Conservation (phyloP, 2,329 filamentous ascomycete genomes). For the Scleromitrula shiraiana region DNA sequence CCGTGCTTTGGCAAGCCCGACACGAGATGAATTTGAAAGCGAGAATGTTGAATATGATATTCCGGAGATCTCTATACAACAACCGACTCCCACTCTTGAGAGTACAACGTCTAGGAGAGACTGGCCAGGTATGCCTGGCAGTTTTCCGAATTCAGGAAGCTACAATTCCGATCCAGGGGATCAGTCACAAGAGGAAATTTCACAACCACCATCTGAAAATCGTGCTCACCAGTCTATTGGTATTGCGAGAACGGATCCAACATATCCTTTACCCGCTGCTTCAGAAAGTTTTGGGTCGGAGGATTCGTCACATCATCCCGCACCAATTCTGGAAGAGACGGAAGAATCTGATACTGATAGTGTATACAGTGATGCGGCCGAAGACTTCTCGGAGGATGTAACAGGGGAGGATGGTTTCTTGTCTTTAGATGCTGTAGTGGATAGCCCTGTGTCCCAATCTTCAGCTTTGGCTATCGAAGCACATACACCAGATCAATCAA, state of each 20-base stretch:
- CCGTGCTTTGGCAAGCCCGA: slow-evolving; percentile 11
- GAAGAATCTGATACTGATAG: slow-evolving; percentile 45
- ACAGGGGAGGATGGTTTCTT: slow-evolving; percentile 58
- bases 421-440: slow-evolving; percentile 65
- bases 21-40: slow-evolving; percentile 3
- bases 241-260: slow-evolving; percentile 17
- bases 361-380: slow-evolving; percentile 70
- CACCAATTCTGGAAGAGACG: slow-evolving; percentile 22
- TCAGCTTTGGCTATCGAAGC: slow-evolving; percentile 17
- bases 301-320: slow-evolving; percentile 35
- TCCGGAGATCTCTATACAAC: slow-evolving; percentile 38
- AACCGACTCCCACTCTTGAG: slow-evolving; percentile 39
- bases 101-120: slow-evolving; percentile 27
- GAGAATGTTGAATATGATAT: slow-evolving; percentile 19
- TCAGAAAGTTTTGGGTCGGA: slow-evolving; percentile 14
- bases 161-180: slow-evolving; percentile 17
- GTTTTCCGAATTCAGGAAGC: slow-evolving; percentile 41
- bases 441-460: slow-evolving; percentile 39
- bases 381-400: slow-evolving; percentile 53
- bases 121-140: slow-evolving; percentile 41
- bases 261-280: background rate
- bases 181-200: slow-evolving; percentile 9
- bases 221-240: slow-evolving; percentile 15
- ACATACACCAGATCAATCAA: slow-evolving; percentile 23
- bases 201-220: slow-evolving; percentile 9